Evolutionary conservation across 805 yeast genomes (phyloP).

Genomic region (Candida mattraensis): DNA sequence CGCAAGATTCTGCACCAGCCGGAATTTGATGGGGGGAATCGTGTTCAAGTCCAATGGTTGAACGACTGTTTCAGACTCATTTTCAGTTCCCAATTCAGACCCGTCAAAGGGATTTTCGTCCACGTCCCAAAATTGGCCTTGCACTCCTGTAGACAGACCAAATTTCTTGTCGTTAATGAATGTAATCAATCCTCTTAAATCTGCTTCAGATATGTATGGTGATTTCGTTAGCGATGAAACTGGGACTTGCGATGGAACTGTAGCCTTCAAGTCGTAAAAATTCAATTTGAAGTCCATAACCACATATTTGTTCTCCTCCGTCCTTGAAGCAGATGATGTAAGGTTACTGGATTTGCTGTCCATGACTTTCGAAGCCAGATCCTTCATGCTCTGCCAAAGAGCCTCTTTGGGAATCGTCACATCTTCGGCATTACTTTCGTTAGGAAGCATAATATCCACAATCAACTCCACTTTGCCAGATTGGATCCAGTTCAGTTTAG

Average conservation of each 20-base stretch:
- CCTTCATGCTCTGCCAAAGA: constrained; percentile 8
- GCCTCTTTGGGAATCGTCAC: constrained; percentile 17
- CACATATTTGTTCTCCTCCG: constrained; percentile 48
- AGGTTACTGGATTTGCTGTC: constrained; percentile 1
- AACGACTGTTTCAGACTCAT: constrained; percentile 18
- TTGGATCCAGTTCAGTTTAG: constrained; percentile 68
- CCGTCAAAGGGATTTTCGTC: constrained; percentile 31
- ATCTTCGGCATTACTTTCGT: constrained; percentile 35
- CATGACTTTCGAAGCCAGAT: constrained; percentile 5
- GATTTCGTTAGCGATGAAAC: constrained; percentile 50
- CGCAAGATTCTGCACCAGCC: constrained; percentile 47
- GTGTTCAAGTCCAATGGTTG: constrained; percentile 15
- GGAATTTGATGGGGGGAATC: constrained; percentile 39
- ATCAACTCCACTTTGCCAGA: constrained; percentile 68
- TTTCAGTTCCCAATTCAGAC: constrained; percentile 29
- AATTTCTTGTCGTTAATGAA: constrained; percentile 52
- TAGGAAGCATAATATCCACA: constrained; percentile 74
- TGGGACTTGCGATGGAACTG: constrained; percentile 48
- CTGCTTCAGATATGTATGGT: constrained; percentile 57
- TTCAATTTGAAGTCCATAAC: constrained; percentile 66
- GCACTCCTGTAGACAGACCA: constrained; percentile 26
- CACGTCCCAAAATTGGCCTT: constrained; percentile 11
- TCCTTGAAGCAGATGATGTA: constrained; percentile 15
- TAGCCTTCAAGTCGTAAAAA: constrained; percentile 61
- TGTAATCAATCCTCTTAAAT: constrained; percentile 59